Conservation (phyloP, 495 filamentous ascomycete genomes). For the Parathielavia appendiculata region DNA sequence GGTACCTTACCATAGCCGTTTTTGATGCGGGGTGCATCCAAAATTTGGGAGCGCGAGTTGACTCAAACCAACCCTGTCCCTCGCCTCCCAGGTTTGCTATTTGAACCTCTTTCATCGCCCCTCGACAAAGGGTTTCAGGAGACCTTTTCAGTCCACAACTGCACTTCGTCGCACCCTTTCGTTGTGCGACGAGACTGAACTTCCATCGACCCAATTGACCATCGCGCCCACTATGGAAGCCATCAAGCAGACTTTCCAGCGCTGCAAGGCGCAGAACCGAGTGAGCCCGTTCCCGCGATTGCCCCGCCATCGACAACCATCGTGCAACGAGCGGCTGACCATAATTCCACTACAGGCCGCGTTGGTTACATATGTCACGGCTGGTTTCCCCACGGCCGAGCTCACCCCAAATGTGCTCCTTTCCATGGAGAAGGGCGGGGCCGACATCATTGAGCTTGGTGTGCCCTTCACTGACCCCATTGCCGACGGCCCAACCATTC, state of each 20-base stretch:
- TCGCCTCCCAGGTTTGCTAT: conserved; percentile 1
- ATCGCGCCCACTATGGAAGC: conserved; percentile 53
- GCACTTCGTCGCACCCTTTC: neutral
- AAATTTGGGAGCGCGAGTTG: conserved; percentile 1
- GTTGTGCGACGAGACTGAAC: neutral
- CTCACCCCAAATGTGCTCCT: conserved; percentile 79
- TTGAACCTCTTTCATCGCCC: neutral
- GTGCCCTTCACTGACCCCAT: conserved; percentile 98
- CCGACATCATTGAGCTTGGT: conserved; percentile 80
- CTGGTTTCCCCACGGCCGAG: conserved; percentile 81
- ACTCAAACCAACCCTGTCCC: conserved; percentile 15
- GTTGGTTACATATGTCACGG: conserved; percentile 93
- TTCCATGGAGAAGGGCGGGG: conserved; percentile 86
- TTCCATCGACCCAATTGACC: conserved; percentile 17
- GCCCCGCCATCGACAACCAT: conserved; percentile 27
- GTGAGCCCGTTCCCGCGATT: conserved; percentile 42
- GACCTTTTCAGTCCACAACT: neutral
- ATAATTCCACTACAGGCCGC: conserved; percentile 47
- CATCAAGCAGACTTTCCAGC: conserved; percentile 80
- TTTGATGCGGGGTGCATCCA: neutral
- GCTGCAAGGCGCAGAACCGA: conserved; percentile 71
- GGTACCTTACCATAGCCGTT: neutral
- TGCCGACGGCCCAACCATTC: conserved; percentile 91
- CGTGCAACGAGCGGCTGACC: conserved; percentile 18
- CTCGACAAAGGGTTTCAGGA: conserved; percentile 2